Conservation (phyloP, 192 early-diverging fungal species). For the Coemansia sp. region DNA sequence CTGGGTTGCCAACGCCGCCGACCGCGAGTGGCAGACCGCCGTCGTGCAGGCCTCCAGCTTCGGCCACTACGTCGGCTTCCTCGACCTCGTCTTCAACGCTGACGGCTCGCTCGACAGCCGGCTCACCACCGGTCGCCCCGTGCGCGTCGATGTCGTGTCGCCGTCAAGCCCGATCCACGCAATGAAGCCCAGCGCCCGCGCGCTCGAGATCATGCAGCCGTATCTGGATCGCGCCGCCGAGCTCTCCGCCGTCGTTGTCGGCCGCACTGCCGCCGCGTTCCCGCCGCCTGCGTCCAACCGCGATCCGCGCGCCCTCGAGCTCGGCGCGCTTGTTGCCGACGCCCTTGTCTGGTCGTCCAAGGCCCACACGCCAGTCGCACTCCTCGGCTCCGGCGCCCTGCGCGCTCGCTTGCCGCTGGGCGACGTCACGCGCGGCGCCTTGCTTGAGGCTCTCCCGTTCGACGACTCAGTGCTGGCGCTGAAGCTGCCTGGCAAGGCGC, state of each 20-base stretch:
- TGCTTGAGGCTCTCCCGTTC: slow-evolving; percentile 66
- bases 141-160: slow-evolving; percentile 60
- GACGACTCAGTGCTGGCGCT: slow-evolving; percentile 59
- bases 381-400: slow-evolving; percentile 68
- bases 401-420: slow-evolving; percentile 58
- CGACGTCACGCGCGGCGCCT: slow-evolving; percentile 58
- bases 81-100: slow-evolving; percentile 65
- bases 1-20: slow-evolving; percentile 48
- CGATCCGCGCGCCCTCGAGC: slow-evolving; percentile 56
- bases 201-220: slow-evolving; percentile 13
- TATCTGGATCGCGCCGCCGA: slow-evolving; percentile 15
- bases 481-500: slow-evolving; percentile 55
- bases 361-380: slow-evolving; percentile 45
- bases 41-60: slow-evolving; percentile 74
- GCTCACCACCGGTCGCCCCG: slow-evolving; percentile 60
- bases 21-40: slow-evolving; percentile 66
- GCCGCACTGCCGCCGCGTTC: slow-evolving; percentile 49
- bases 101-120: slow-evolving; percentile 58
- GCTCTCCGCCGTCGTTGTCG: slow-evolving; percentile 50
- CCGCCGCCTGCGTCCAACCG: slow-evolving; percentile 38
- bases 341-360: slow-evolving; percentile 57
- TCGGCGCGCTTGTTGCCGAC: slow-evolving; percentile 70
- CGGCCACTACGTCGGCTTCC: slow-evolving; percentile 67
- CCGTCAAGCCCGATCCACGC: slow-evolving; percentile 54
- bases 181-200: slow-evolving; percentile 26